These are phyloP conservation scores for Apophysomyces ossiformis DNA, from an alignment of 371 early-diverging fungal genomes.

Conservation along the genomic window DNA sequence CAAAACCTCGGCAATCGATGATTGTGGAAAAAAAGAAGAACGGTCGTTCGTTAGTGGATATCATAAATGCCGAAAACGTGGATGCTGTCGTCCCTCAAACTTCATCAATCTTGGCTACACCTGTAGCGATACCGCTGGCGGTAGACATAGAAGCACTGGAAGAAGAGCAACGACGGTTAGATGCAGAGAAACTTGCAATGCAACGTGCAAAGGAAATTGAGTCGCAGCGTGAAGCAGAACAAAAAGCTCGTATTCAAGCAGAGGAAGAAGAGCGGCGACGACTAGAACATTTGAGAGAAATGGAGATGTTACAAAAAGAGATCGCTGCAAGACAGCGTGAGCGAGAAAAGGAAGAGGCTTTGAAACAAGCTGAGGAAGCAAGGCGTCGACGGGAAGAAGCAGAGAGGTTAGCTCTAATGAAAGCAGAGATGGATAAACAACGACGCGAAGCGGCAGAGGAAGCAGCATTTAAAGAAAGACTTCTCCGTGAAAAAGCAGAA, in stretches of 20 bases:
- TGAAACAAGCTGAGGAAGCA: slow-evolving; percentile 8
- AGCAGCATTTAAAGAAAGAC: slow-evolving; percentile 1
- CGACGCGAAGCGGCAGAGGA: slow-evolving; percentile 16
- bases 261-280: slow-evolving; percentile 11
- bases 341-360: background rate
- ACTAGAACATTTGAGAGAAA: slow-evolving; percentile 7
- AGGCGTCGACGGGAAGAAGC: slow-evolving; percentile 12
- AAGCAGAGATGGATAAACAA: slow-evolving; percentile 5
- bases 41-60: slow-evolving; percentile 22
- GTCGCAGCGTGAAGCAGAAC: slow-evolving; percentile 6
- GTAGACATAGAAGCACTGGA: slow-evolving; percentile 1
- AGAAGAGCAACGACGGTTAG: slow-evolving; percentile 10
- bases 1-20: slow-evolving; percentile 28
- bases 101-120: background rate
- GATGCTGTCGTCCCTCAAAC: background rate
- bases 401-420: background rate
- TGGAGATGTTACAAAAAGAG: slow-evolving; percentile 10
- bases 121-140: background rate
- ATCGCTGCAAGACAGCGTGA: slow-evolving; percentile 11
- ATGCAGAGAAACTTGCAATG: background rate
- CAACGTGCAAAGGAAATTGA: background rate
- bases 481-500: slow-evolving; percentile 16
- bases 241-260: slow-evolving; percentile 14
- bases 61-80: slow-evolving; percentile 27
- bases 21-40: slow-evolving; percentile 46